A percentile compares a stretch with the other conserved stretches of the same genome.
phyloP scores from a whole-genome alignment of 768 basidiomycete species.

The Solioccasus polychromus region DNA sequence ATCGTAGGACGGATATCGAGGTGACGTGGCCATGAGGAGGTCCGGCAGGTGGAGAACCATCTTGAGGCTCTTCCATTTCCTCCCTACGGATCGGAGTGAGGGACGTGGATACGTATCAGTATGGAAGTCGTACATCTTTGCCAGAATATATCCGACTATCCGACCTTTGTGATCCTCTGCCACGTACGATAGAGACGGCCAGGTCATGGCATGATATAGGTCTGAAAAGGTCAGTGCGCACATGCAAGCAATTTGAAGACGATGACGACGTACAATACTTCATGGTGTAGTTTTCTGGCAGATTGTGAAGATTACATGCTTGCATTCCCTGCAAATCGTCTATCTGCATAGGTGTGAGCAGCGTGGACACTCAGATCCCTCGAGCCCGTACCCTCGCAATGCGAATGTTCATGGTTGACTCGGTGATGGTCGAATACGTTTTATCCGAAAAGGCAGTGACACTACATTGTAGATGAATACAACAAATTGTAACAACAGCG shows the following conservation, averaged over 20 bases:
- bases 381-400: conserved; percentile 25
- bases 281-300: conserved; percentile 90
- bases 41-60: conserved; percentile 46
- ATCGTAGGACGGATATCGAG: conserved; percentile 90
- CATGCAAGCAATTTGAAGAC: neutral
- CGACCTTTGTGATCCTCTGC: conserved; percentile 87
- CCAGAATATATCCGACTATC: conserved; percentile 94
- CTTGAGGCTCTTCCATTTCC: conserved; percentile 40
- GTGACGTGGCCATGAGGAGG: conserved; percentile 89
- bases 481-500: conserved; percentile 24
- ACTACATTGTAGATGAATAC: conserved; percentile 25
- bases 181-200: conserved; percentile 92
- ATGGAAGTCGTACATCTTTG: conserved; percentile 75
- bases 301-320: conserved; percentile 87
- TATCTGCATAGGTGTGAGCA: conserved; percentile 46
- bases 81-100: conserved; percentile 50
- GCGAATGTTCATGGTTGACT: conserved; percentile 28
- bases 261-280: conserved; percentile 57
- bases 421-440: neutral
- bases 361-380: neutral
- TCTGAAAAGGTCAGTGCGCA: conserved; percentile 44
- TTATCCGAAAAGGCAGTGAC: too few species aligned
- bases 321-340: conserved; percentile 93
- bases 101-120: conserved; percentile 11
- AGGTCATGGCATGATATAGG: conserved; percentile 86